Conservation (phyloP, 768 basidiomycete genomes). For the Cubamyces sp. region DNA sequence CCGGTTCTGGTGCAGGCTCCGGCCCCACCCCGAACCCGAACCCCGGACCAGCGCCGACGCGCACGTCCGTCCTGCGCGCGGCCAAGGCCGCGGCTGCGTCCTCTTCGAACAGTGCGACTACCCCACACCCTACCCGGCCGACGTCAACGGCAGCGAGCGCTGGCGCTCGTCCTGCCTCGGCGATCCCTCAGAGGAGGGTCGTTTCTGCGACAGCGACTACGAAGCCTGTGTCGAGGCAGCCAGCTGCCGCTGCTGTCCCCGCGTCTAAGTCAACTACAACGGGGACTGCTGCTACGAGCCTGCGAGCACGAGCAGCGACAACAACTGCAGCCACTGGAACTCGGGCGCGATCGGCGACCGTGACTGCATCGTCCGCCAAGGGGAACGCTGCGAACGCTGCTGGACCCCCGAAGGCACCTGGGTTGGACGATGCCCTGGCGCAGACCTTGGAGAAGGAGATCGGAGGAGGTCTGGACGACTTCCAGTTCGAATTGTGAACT, state of each 20-base stretch:
- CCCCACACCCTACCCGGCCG: conserved; percentile 7
- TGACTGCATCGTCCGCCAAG: not conserved
- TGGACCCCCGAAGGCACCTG: not conserved
- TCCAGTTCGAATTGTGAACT: conserved; percentile 9
- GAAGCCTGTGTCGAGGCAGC: not conserved
- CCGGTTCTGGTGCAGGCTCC: not conserved
- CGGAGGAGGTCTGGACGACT: conserved; percentile 5
- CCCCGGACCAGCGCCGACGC: conserved; percentile 10
- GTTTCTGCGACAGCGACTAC: not conserved
- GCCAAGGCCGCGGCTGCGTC: conserved; percentile 21
- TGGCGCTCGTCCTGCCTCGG: conserved; percentile 8
- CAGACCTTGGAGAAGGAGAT: conserved; percentile 3
- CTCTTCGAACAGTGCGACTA: conserved; percentile 7
- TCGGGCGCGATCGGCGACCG: conserved; percentile 4
- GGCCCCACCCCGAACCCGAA: not conserved
- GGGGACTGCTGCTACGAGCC: not conserved
- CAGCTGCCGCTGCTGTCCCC: not conserved
- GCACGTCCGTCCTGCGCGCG: conserved; percentile 18
- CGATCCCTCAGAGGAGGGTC: not conserved
- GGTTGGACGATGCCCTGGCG: not conserved
- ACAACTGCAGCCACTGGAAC: not conserved
- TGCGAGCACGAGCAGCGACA: not conserved
- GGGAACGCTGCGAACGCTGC: not conserved
- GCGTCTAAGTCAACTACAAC: not conserved
- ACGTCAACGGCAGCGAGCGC: not conserved